These are phyloP conservation scores for Coix lacrymajobi DNA, from an alignment of 176 grass and related monocot species.

Conservation along the genomic window DNA sequence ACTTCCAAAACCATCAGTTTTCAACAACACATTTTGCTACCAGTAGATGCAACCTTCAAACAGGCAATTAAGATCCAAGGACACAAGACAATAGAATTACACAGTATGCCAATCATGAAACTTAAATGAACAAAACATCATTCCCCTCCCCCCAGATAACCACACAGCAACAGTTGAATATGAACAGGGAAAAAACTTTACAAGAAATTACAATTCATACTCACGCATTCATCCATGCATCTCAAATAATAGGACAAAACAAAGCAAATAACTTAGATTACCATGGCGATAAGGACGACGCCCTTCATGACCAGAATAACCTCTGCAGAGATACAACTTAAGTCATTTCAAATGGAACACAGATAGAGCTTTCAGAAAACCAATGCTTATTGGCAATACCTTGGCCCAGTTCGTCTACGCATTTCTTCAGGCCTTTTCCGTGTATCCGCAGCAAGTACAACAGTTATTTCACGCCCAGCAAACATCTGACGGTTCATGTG, in stretches of 20 bases:
- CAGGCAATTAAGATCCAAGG: neutral
- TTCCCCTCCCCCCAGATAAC: neutral
- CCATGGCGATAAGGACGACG: constrained; percentile 52
- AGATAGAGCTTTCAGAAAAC: neutral
- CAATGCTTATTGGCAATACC: constrained; percentile 24
- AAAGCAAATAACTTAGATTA: constrained; percentile 38
- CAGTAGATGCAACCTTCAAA: neutral
- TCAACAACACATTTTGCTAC: neutral
- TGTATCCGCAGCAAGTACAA: constrained; percentile 64
- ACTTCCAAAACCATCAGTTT: neutral
- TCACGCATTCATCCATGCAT: neutral
- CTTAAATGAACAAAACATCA: neutral
- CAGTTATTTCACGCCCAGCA: constrained; percentile 69
- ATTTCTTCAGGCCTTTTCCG: constrained; percentile 72
- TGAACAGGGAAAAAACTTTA: neutral
- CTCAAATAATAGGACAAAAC: neutral
- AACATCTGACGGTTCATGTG: constrained; percentile 78
- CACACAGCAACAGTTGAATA: neutral
- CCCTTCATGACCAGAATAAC: constrained; percentile 49
- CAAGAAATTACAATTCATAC: neutral
- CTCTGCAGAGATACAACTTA: constrained; percentile 35
- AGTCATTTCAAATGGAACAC: constrained; percentile 23
- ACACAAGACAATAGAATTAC: neutral
- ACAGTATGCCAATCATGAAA: neutral
- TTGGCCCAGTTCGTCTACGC: constrained; percentile 39